These are phyloP conservation scores for Magnaporthiopsis incrustans DNA, from an alignment of 2,329 filamentous ascomycete species.

Conservation along the genomic window DNA sequence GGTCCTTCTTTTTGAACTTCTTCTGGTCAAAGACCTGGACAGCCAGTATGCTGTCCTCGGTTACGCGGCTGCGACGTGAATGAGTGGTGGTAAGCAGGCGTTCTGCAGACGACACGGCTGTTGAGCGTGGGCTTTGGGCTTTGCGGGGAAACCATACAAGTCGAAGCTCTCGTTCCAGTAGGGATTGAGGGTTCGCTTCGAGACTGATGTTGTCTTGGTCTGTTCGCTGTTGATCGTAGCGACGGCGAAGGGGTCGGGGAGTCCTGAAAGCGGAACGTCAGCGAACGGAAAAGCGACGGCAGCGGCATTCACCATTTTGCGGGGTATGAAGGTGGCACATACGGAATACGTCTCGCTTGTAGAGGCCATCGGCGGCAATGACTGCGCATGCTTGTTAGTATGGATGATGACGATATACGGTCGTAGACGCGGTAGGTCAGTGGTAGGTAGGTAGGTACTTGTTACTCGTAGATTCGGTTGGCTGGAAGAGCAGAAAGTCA, in stretches of 20 bases:
- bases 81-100: constrained; percentile 4
- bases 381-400: constrained; percentile 52
- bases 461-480: constrained; percentile 87
- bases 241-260: constrained; percentile 95
- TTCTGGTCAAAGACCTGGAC: constrained; percentile 99
- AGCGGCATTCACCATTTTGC: not conserved
- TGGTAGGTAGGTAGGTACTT: constrained; percentile 59
- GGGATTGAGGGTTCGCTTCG: constrained; percentile 96
- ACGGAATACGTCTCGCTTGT: constrained; percentile 99
- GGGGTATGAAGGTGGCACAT: constrained; percentile 33
- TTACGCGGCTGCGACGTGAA: constrained; percentile 59
- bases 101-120: not conserved
- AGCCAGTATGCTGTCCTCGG: constrained; percentile 91
- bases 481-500: constrained; percentile 29
- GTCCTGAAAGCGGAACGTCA: constrained; percentile 51
- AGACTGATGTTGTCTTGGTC: constrained; percentile 94
- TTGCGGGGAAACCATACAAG: constrained; percentile 55
- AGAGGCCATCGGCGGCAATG: constrained; percentile 95
- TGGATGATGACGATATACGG: not conserved
- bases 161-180: constrained; percentile 99
- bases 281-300: not conserved
- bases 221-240: constrained; percentile 96
- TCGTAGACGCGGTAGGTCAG: constrained; percentile 24
- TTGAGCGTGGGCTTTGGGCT: not conserved
- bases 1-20: constrained; percentile 99